Conservation (phyloP, 2,329 filamentous ascomycete genomes). For the Neopestalotiopsis clavispora region DNA sequence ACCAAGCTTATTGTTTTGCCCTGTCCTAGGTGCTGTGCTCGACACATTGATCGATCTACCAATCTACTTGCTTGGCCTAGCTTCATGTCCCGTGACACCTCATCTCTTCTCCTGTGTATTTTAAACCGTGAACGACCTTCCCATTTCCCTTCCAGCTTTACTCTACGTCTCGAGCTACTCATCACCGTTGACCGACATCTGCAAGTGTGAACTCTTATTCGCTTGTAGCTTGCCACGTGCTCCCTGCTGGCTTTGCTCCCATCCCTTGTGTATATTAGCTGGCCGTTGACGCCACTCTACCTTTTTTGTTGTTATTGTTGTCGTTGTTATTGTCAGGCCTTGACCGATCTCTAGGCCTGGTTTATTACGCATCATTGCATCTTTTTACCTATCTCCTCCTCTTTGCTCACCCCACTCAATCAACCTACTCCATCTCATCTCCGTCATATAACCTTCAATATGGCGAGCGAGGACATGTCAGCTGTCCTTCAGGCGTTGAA, state of each 20-base stretch:
- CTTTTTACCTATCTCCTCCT: neutral
- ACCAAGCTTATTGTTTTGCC: neutral
- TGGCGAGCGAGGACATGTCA: constrained; percentile 33
- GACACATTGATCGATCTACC: neutral
- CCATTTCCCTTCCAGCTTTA: neutral
- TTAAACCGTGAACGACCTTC: neutral
- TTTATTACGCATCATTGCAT: neutral
- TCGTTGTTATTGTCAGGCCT: neutral
- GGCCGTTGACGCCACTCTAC: neutral
- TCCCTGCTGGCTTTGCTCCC: neutral
- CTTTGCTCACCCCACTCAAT: neutral
- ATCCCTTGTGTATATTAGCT: constrained; percentile 1
- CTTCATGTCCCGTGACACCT: constrained; percentile 11
- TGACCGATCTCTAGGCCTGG: neutral
- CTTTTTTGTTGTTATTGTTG: constrained; percentile 1
- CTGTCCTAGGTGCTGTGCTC: neutral
- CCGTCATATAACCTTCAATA: constrained; percentile 17
- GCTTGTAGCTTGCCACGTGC: constrained; percentile 6
- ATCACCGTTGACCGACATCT: constrained; percentile 11
- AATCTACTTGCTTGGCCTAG: neutral
- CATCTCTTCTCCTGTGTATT: constrained; percentile 3
- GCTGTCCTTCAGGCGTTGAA: constrained; percentile 34
- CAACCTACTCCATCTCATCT: neutral
- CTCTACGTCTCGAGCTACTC: neutral
- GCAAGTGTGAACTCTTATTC: constrained; percentile 14